phyloP scores from a whole-genome alignment of 352 stramenopile species.

The Globisporangium ultimum region DNA sequence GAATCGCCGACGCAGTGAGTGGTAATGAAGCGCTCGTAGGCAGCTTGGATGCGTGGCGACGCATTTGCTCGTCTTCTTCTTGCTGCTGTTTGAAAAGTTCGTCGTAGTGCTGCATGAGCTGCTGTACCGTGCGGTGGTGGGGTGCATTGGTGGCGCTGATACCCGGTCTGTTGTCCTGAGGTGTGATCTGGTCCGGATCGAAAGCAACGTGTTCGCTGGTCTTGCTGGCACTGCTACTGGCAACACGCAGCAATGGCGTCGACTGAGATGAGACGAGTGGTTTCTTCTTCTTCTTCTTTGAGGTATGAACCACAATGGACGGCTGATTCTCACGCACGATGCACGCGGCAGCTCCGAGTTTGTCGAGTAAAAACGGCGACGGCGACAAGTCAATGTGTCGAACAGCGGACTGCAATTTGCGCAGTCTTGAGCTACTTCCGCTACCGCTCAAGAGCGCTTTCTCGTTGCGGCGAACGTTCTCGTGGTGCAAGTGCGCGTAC shows the following conservation, averaged over 20 bases:
- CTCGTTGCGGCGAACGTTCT: conserved; percentile 56
- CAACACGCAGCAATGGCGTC: not conserved
- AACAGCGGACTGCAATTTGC: conserved; percentile 27
- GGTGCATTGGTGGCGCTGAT: too few relatives aligned
- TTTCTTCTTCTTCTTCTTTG: conserved; percentile 15
- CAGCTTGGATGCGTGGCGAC: conserved; percentile 15
- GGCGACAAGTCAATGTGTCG: conserved; percentile 49
- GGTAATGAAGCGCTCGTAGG: conserved; percentile 4
- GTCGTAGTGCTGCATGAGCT: conserved; percentile 48
- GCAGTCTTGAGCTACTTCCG: conserved; percentile 27
- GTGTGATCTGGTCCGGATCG: not conserved
- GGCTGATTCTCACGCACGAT: conserved; percentile 41
- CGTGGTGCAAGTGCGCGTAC: conserved; percentile 67
- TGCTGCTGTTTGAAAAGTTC: conserved; percentile 30
- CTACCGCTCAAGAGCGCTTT: conserved; percentile 22
- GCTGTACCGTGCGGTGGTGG: conserved; percentile 25
- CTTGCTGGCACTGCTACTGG: too few relatives aligned
- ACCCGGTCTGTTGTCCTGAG: not conserved
- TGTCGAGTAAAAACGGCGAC: conserved; percentile 65
- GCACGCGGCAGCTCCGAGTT: conserved; percentile 45
- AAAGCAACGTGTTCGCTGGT: too few relatives aligned
- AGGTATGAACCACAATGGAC: not conserved
- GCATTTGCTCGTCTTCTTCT: conserved; percentile 24
- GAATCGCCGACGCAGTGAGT: not conserved
- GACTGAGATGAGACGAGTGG: too few relatives aligned